Evolutionary conservation across 2,329 filamentous ascomycete genomes (phyloP), one percentile per base, ranked within the genome.

Genomic region (Microdochium bolleyi): DNA sequence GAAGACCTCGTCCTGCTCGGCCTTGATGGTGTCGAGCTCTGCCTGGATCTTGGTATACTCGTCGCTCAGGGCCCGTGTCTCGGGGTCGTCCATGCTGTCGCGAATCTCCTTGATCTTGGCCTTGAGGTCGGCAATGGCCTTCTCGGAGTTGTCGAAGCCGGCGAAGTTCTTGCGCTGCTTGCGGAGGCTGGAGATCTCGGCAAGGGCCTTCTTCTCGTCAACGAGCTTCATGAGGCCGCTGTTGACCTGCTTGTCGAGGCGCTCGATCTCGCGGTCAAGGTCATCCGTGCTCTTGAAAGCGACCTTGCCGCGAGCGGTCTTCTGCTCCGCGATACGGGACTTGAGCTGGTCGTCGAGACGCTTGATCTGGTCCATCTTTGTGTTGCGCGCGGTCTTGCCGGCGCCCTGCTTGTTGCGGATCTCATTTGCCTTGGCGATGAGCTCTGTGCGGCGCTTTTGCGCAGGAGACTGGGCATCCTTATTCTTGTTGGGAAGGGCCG

Each of bases 161-260:
- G 85, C 83, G 69, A 99, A 96, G 72, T 84, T 87, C 83, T 96
- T 97, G 75, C 89, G 89, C 65, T 88, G 82, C 78, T 95, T 95
- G 71, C 88, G 86, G 60, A 97, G 76, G 68, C 75, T 86, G 49
- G 87, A 88, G 62, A 96, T 86, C 63, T 96, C 90, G 50, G 81
- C 75, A 21, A 97, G 79, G 9, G 89, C 85, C 81, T 96, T 97
- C 79, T 90, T 95, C 82, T 97, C 94, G 63, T 99, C 94, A 11
- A 97, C 94, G 51, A 99, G 77, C 75, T 92, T 95, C 87, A 99
- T 92, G 68, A 82, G 87, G 58, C 92, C 92, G 34, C 84, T 82
- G 69, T 95, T 89, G 62, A 97, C 91, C 68, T 92, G 82, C 71
- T 86, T 86, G 60, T 96, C 89, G 52, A 96, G 83, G 51, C 78